phyloP scores from a whole-genome alignment of 2,329 filamentous ascomycete species.

The Tolypocladium pustulatum region DNA sequence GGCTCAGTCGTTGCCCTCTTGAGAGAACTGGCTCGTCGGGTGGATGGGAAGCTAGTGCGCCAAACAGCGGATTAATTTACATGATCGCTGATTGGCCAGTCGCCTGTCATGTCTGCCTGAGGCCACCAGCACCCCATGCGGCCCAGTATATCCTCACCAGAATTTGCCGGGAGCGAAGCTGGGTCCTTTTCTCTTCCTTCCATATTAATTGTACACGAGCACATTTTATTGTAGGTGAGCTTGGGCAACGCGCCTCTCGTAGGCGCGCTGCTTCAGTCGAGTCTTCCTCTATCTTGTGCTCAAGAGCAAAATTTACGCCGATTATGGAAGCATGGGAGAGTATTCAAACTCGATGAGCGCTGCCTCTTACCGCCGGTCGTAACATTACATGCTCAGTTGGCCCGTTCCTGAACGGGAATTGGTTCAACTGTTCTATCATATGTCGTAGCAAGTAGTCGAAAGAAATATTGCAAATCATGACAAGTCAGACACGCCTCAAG shows the following conservation, averaged over 20 bases:
- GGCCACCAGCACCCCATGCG: conserved; percentile 12
- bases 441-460: neutral
- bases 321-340: conserved; percentile 64
- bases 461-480: neutral
- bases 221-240: conserved; percentile 65
- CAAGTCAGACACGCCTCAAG: conserved; percentile 31
- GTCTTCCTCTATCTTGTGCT: conserved; percentile 65
- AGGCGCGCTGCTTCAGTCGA: conserved; percentile 39
- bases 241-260: conserved; percentile 34
- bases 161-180: conserved; percentile 9
- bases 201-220: conserved; percentile 52
- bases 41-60: conserved; percentile 20
- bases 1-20: conserved; percentile 30
- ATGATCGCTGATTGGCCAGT: conserved; percentile 28
- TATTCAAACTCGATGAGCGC: conserved; percentile 44
- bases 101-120: conserved; percentile 21
- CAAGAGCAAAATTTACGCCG: conserved; percentile 53
- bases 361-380: conserved; percentile 67
- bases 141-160: conserved; percentile 4
- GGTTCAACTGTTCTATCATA: neutral
- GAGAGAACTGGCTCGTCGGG: conserved; percentile 26
- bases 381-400: conserved; percentile 34
- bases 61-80: conserved; percentile 28
- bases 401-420: neutral
- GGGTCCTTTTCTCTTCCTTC: conserved; percentile 26